A percentile compares a stretch with the other conserved stretches of the same genome.
Conservation (phyloP, 164 flowering plant species). For the Vitis vinifera region DNA sequence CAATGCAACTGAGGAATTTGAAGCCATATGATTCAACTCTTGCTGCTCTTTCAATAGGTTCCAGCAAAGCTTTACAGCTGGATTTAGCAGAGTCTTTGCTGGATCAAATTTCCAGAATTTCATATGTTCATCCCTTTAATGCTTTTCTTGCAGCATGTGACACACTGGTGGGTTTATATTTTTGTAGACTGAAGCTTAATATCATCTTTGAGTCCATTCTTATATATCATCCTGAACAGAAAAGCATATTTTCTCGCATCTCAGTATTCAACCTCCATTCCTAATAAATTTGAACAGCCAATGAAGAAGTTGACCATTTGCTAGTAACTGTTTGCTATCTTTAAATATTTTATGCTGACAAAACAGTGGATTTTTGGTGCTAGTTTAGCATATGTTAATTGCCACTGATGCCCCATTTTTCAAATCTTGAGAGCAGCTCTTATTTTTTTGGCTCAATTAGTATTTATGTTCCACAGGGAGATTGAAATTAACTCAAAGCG, state of each 20-base stretch:
- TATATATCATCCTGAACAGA: background rate
- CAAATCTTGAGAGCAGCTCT: background rate
- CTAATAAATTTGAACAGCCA: no score
- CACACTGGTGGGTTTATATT: constrained; percentile 43
- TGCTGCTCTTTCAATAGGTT: constrained; percentile 57
- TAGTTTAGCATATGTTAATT: no score
- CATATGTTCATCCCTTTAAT: constrained; percentile 52
- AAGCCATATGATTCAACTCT: constrained; percentile 69
- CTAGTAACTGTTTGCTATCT: no score
- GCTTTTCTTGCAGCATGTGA: constrained; percentile 71
- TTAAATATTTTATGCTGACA: no score
- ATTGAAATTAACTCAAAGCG: no score
- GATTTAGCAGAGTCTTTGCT: constrained; percentile 75
- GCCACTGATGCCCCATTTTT: no score
- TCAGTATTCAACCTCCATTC: no score
- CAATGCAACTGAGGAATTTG: constrained; percentile 56
- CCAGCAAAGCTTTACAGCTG: constrained; percentile 62
- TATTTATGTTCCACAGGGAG: background rate
- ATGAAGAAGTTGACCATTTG: no score
- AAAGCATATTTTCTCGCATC: no score
- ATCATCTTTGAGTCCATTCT: background rate
- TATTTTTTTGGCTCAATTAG: background rate
- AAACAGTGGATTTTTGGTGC: no score
- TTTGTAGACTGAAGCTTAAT: background rate
- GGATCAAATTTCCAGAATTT: constrained; percentile 42